A percentile compares a stretch with the other conserved stretches of the same genome.
Evolutionary conservation across 768 basidiomycete genomes (phyloP).

Genomic region (Amanita rimosa): DNA sequence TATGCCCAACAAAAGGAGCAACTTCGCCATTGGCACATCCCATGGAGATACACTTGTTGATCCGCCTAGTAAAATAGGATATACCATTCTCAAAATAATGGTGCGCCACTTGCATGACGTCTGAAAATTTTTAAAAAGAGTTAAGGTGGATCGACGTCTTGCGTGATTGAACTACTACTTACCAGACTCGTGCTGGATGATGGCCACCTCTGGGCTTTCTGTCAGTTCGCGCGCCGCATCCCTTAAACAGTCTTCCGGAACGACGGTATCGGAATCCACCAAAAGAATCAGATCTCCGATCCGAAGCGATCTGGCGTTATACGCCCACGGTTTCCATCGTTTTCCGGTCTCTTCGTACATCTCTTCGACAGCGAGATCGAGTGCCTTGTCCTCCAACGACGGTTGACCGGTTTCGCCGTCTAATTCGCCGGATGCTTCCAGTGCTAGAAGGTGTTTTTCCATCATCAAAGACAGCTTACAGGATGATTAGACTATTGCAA

Average conservation of each 20-base stretch:
- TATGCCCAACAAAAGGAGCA: slow-evolving; percentile 79
- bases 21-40: slow-evolving; percentile 74
- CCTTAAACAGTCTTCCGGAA: slow-evolving; percentile 83
- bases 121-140: slow-evolving; percentile 22
- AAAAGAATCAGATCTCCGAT: slow-evolving; percentile 74
- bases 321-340: slow-evolving; percentile 65
- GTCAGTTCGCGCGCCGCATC: slow-evolving; percentile 82
- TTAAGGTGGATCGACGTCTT: slow-evolving; percentile 1
- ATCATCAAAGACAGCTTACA: slow-evolving; percentile 53
- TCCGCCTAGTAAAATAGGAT: slow-evolving; percentile 77
- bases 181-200: slow-evolving; percentile 88
- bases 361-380: slow-evolving; percentile 69
- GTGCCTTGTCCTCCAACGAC: slow-evolving; percentile 56
- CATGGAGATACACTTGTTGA: slow-evolving; percentile 78
- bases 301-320: slow-evolving; percentile 63
- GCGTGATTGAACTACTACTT: slow-evolving; percentile 9
- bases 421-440: slow-evolving; percentile 30
- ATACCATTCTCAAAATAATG: slow-evolving; percentile 91
- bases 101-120: slow-evolving; percentile 84
- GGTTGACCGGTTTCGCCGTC: slow-evolving; percentile 27
- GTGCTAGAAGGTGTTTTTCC: slow-evolving; percentile 36
- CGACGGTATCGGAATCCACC: slow-evolving; percentile 72
- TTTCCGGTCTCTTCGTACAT: slow-evolving; percentile 44
- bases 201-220: slow-evolving; percentile 74
- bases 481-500: slow-evolving; percentile 2